phyloP scores from a whole-genome alignment of 495 filamentous ascomycete species.

The Physcia stellaris region DNA sequence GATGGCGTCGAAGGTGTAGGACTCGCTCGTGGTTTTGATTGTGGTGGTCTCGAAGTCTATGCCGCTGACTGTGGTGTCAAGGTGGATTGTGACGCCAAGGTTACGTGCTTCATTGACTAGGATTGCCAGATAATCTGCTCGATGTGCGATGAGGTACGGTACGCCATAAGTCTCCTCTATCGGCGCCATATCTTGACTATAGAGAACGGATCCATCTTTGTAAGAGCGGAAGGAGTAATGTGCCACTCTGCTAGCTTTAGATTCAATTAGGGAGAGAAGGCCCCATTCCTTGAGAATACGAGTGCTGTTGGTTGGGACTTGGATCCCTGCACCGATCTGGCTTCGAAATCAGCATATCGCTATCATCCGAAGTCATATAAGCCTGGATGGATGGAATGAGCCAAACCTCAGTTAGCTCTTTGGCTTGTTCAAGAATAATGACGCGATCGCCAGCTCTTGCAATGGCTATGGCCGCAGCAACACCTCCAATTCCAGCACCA shows the following conservation, averaged over 20 bases:
- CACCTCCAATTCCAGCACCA: conserved; percentile 37
- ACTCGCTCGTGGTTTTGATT: background rate
- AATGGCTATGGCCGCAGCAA: conserved; percentile 36
- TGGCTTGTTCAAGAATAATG: conserved; percentile 33
- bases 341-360: background rate
- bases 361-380: background rate
- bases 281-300: conserved; percentile 38
- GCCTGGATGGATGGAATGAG: background rate
- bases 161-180: conserved; percentile 1
- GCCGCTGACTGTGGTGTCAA: background rate
- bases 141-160: background rate
- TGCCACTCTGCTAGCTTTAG: conserved; percentile 35
- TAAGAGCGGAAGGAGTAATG: conserved; percentile 45
- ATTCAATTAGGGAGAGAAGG: conserved; percentile 29
- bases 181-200: conserved; percentile 28
- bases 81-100: background rate
- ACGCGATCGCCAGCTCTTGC: conserved; percentile 28
- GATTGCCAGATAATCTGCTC: background rate
- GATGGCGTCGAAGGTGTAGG: background rate
- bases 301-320: conserved; percentile 41
- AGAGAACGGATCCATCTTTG: conserved; percentile 38
- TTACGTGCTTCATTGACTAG: background rate
- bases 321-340: conserved; percentile 44
- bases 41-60: background rate
- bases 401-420: conserved; percentile 30